phyloP scores from a whole-genome alignment of 1,284 basidiomycete genomes.

The Fomitopsis pinicola region DNA sequence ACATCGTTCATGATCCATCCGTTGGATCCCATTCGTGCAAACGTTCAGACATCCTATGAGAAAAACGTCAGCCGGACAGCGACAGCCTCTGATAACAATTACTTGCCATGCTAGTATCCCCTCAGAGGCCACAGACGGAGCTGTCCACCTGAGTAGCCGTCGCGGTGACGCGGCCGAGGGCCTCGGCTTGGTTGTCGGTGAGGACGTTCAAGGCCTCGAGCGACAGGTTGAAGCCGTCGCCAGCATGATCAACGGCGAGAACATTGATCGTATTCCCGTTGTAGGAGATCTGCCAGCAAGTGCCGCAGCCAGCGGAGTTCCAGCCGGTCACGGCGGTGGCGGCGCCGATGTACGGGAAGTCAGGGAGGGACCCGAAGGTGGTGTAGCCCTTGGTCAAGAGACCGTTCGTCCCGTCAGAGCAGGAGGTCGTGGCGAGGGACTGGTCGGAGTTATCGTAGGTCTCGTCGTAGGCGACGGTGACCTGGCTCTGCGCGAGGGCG shows the following conservation, averaged over 20 bases:
- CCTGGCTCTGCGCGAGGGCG: constrained; percentile 15
- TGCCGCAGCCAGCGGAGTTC: constrained; percentile 39
- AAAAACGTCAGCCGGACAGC: neutral
- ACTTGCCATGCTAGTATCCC: neutral
- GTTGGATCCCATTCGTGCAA: neutral
- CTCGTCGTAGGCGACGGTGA: constrained; percentile 35
- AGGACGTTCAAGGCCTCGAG: constrained; percentile 26
- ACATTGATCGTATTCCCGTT: constrained; percentile 34
- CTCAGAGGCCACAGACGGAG: constrained; percentile 23
- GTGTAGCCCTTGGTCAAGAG: constrained; percentile 39
- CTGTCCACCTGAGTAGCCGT: constrained; percentile 20
- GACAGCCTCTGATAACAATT: neutral
- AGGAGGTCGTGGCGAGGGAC: constrained; percentile 37
- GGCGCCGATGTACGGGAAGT: constrained; percentile 51
- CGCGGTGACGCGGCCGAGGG: constrained; percentile 23
- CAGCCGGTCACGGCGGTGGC: constrained; percentile 35
- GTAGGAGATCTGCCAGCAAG: constrained; percentile 42
- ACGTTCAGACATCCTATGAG: neutral
- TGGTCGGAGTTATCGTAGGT: constrained; percentile 36
- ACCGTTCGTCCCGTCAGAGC: constrained; percentile 44
- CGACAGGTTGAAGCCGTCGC: constrained; percentile 36
- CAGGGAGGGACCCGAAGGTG: constrained; percentile 43
- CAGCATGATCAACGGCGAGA: constrained; percentile 37
- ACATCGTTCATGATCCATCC: neutral
- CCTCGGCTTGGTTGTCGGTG: constrained; percentile 20